These are phyloP conservation scores for Mycena belliarum DNA, from an alignment of 768 basidiomycete species.

Conservation along the genomic window DNA sequence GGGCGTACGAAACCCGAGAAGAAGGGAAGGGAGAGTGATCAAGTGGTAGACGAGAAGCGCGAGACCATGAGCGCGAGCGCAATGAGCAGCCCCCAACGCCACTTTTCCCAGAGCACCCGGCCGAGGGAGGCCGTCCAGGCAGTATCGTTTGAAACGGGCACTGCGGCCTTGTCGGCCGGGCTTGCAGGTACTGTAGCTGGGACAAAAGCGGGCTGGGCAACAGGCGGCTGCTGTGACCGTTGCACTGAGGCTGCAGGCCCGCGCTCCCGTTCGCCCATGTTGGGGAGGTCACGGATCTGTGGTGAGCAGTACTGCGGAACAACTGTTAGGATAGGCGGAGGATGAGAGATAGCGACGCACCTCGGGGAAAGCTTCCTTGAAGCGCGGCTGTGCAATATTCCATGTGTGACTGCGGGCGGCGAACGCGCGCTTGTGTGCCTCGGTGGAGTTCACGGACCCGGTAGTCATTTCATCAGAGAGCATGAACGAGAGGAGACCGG, in stretches of 20 bases:
- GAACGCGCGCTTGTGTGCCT: slow-evolving; percentile 74
- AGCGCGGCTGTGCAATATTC: slow-evolving; percentile 80
- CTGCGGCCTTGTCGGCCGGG: slow-evolving; percentile 22
- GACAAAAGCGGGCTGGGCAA: slow-evolving; percentile 6
- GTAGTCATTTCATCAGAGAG: slow-evolving; percentile 96
- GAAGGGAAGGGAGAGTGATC: background rate
- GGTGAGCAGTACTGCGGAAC: slow-evolving; percentile 65
- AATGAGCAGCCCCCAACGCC: slow-evolving; percentile 80
- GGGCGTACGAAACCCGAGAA: background rate
- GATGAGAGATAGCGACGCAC: slow-evolving; percentile 39
- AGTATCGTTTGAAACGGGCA: slow-evolving; percentile 21
- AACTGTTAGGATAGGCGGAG: slow-evolving; percentile 6
- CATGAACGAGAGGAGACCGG: slow-evolving; percentile 94
- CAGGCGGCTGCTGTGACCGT: slow-evolving; percentile 13
- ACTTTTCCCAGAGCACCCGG: slow-evolving; percentile 76
- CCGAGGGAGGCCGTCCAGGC: slow-evolving; percentile 67
- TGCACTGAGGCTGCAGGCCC: slow-evolving; percentile 26
- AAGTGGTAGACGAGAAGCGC: slow-evolving; percentile 59
- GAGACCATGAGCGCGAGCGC: slow-evolving; percentile 79
- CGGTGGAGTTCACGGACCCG: slow-evolving; percentile 81
- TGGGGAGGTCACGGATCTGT: slow-evolving; percentile 74
- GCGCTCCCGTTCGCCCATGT: slow-evolving; percentile 86
- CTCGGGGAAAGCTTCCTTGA: slow-evolving; percentile 87
- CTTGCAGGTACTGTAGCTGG: slow-evolving; percentile 1
- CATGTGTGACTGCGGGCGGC: slow-evolving; percentile 82